phyloP scores from a whole-genome alignment of 805 yeast genomes.

The Wickerhamiella kurtzmanii region DNA sequence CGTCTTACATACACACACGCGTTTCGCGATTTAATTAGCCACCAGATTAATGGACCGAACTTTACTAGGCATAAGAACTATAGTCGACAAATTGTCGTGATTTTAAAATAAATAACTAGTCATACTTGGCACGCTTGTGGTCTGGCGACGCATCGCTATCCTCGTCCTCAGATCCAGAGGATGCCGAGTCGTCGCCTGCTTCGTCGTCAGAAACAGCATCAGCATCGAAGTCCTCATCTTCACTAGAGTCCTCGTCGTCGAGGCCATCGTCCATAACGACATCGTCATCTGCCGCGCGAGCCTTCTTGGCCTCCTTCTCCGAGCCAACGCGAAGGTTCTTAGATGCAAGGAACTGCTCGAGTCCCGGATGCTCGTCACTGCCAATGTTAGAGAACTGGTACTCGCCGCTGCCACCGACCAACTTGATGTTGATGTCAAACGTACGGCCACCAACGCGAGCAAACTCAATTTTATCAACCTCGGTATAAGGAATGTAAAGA shows the following conservation, averaged over 20 bases:
- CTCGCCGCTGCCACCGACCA: constrained; percentile 51
- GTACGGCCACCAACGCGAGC: constrained; percentile 88
- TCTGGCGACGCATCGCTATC: neutral
- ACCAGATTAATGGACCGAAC: too few relatives aligned
- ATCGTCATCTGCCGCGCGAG: constrained; percentile 64
- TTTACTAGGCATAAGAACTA: too few relatives aligned
- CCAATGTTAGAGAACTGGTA: constrained; percentile 81
- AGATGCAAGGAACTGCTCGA: constrained; percentile 63
- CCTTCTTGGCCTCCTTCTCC: constrained; percentile 60
- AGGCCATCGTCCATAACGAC: constrained; percentile 48
- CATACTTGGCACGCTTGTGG: neutral
- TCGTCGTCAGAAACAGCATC: constrained; percentile 62
- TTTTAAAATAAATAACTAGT: neutral
- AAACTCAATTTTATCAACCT: constrained; percentile 61
- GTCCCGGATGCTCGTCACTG: constrained; percentile 71
- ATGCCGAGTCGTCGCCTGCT: constrained; percentile 24
- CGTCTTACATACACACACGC: too few relatives aligned
- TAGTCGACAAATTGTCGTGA: neutral
- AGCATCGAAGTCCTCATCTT: constrained; percentile 72
- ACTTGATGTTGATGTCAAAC: constrained; percentile 72
- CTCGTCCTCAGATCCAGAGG: constrained; percentile 3
- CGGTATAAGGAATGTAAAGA: constrained; percentile 74
- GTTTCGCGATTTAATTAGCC: neutral
- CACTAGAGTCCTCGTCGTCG: constrained; percentile 36
- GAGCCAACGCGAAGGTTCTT: constrained; percentile 73